Evolutionary conservation across 2,329 filamentous ascomycete species (phyloP).

Genomic region (Sporothrix pallida): DNA sequence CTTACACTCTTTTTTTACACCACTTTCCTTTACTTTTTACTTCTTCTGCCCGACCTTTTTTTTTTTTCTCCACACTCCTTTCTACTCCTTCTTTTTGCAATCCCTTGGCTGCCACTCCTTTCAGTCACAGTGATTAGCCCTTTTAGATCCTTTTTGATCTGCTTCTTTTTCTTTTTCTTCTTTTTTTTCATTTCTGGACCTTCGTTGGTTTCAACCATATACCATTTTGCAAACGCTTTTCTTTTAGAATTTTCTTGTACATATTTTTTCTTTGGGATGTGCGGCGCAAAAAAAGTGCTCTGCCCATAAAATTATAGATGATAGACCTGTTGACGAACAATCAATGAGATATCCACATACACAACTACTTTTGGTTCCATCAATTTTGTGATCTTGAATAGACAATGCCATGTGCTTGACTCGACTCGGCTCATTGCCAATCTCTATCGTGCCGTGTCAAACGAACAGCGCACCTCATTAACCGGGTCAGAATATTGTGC

Average conservation of each 20-base stretch:
- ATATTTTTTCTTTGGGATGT: background rate
- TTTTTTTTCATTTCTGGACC: slow-evolving; percentile 1
- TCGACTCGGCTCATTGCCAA: background rate
- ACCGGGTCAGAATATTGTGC: background rate
- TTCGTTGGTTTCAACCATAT: slow-evolving; percentile 10
- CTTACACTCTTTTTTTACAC: slow-evolving; percentile 26
- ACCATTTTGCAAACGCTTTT: slow-evolving; percentile 14
- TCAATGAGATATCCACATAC: background rate
- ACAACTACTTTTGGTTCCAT: background rate
- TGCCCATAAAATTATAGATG: slow-evolving; percentile 12
- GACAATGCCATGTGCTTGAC: background rate
- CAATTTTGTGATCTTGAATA: background rate
- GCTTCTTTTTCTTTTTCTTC: background rate
- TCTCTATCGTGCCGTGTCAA: slow-evolving; percentile 15
- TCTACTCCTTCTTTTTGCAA: slow-evolving; percentile 13
- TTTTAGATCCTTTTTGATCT: background rate
- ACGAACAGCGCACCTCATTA: background rate
- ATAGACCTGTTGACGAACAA: slow-evolving; percentile 24
- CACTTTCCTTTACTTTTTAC: background rate
- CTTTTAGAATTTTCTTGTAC: slow-evolving; percentile 13
- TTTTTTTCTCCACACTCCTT: background rate
- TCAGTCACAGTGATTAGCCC: slow-evolving; percentile 1
- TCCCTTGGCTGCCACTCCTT: slow-evolving; percentile 19
- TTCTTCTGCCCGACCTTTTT: slow-evolving; percentile 27
- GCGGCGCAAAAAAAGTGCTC: slow-evolving; percentile 5